Percentiles rank a stretch among this genome's conserved stretches.
Evolutionary conservation across 202 grass and related monocot genomes (phyloP).

Genomic region (Dendrocalamus latiflorus): DNA sequence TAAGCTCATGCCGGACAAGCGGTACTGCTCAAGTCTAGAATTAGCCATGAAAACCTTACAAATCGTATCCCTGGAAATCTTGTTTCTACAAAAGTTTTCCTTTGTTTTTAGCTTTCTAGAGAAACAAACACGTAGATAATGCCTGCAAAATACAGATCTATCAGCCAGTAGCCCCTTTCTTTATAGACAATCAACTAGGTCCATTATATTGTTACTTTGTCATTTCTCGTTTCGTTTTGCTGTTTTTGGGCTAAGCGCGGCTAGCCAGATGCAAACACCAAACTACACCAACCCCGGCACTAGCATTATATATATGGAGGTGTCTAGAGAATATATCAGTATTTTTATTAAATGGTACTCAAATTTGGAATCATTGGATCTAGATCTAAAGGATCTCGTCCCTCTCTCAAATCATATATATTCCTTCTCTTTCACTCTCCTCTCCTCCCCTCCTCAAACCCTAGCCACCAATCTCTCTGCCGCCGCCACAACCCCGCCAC

Average conservation of each 20-base stretch:
- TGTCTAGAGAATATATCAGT: too few species aligned
- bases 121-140: not conserved
- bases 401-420: too few species aligned
- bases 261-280: not conserved
- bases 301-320: not conserved
- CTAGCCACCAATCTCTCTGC: too few species aligned
- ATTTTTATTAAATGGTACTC: too few species aligned
- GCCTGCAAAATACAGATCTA: not conserved
- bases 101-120: not conserved
- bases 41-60: not conserved
- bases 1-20: not conserved
- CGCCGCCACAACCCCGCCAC: too few species aligned
- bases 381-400: too few species aligned
- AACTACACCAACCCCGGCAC: not conserved
- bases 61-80: constrained; percentile 16
- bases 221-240: not conserved
- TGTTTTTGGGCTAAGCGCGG: not conserved
- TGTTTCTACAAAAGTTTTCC: not conserved
- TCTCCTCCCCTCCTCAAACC: too few species aligned
- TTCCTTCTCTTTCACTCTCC: too few species aligned
- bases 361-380: too few species aligned
- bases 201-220: not conserved
- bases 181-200: not conserved
- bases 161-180: not conserved
- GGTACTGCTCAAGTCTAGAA: not conserved